Base-by-base conservation (phyloP, 148 eudicot species). In the Diospyros kaki region DNA sequence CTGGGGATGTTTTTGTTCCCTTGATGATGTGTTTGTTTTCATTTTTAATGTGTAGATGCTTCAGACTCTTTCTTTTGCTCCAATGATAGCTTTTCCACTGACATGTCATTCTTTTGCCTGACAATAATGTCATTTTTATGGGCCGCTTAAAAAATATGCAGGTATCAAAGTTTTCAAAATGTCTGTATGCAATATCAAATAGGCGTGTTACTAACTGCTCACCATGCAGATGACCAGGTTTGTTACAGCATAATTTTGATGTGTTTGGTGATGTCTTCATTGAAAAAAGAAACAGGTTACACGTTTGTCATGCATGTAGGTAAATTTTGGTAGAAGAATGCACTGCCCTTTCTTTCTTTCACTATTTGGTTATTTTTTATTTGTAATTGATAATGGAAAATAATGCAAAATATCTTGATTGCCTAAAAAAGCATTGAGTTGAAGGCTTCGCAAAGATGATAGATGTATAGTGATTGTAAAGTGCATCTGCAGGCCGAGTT, bases 201-300 rank as follows among this genome's bases (percentile, higher is more conserved):
- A 70, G 88, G 86, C 62, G 89, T 83, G 46, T 64, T 95, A 75
- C 84, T 95, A 76, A 80, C 87, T 75, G 98, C 96, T 56, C 98
- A 95, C 81, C 98, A 95, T 83, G 97, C 94, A 12, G 97, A 95
- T 84, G 98, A 92, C 81, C 98, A 95, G 98, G 98, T 95, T 52
- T 82, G 86, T 18, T 39, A 5, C 64, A 17, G 71, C 66, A 61
- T 68, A 17, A 40, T 68, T 73, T 43, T 40, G 9, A 9, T 43
- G 41, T 54, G 14, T 9, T 54, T 55, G 28, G 48, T 6, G 63
- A 53, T 38, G 52, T 51, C 9, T 12, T 7, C 18, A 58, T 38
- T 72, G 41, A 54, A 43, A 54, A 55, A 75, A 55, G 8, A 41
- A 63, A 64, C n/a, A 42, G 9, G 5, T 39, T 3, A n/a, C 40